Evolutionary conservation across 192 early-diverging fungal species (phyloP).

Genomic region (Pilobolus umbonatus): DNA sequence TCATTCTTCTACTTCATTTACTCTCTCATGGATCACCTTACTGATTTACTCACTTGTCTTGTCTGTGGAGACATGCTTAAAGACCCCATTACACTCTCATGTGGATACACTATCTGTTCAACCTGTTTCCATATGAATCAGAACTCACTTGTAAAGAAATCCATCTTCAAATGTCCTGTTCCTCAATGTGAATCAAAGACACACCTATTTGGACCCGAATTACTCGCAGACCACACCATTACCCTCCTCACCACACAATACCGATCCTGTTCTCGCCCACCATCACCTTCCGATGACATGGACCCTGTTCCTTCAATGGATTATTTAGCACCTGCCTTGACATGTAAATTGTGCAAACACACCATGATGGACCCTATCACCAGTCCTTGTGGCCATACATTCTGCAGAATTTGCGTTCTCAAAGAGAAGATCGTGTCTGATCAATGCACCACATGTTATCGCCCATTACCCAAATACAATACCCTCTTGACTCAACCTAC

Average conservation of each 20-base stretch:
- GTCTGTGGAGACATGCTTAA: constrained; percentile 11
- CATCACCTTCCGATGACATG: constrained; percentile 1
- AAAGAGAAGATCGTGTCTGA: constrained; percentile 9
- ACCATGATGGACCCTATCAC: constrained; percentile 11
- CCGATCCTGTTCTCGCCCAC: constrained; percentile 2
- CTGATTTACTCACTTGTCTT: constrained; percentile 14
- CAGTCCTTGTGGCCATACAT: constrained; percentile 16
- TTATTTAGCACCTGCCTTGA: not conserved
- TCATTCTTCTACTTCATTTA: not conserved
- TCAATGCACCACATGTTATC: constrained; percentile 12
- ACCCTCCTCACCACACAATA: not conserved
- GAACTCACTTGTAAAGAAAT: not conserved
- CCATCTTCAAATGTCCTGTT: constrained; percentile 12
- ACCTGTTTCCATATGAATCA: constrained; percentile 5
- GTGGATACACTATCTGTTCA: constrained; percentile 16
- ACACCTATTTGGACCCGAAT: constrained; percentile 16
- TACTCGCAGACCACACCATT: constrained; percentile 2
- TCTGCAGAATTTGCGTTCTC: constrained; percentile 18
- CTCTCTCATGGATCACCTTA: constrained; percentile 4
- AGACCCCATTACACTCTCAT: constrained; percentile 20
- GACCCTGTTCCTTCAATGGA: not conserved
- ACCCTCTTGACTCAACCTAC: constrained; percentile 9
- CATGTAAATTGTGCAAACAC: constrained; percentile 2
- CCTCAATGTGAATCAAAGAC: constrained; percentile 3
- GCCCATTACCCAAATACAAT: constrained; percentile 16